Evolutionary conservation across 176 grass and related monocot species (phyloP).

Genomic region (Aegilops tauschii): DNA sequence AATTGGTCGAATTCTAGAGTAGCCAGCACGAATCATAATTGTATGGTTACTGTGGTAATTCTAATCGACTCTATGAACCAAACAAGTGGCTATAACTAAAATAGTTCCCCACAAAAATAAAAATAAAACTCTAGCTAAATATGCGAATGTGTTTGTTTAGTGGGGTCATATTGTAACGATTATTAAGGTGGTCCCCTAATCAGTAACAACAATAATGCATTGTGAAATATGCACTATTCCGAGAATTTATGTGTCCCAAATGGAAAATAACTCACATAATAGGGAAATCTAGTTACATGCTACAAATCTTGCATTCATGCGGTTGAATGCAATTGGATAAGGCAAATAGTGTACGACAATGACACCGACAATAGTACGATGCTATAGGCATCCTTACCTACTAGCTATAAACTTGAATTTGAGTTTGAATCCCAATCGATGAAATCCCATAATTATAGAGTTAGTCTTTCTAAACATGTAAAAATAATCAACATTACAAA

Average conservation of each 20-base stretch:
- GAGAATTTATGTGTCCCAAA: not conserved
- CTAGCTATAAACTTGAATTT: not conserved
- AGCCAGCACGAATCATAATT: not conserved
- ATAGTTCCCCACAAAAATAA: too few species aligned
- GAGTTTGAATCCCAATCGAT: not conserved
- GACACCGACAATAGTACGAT: not conserved
- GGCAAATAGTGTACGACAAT: not conserved
- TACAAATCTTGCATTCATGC: not conserved
- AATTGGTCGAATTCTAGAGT: not conserved
- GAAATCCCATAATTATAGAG: not conserved
- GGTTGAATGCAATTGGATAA: not conserved
- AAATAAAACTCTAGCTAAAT: not conserved
- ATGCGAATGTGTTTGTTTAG: not conserved
- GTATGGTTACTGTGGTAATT: not conserved
- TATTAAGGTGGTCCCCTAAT: not conserved
- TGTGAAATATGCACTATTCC: not conserved
- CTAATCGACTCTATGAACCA: not conserved
- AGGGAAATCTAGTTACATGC: not conserved
- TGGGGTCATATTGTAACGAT: not conserved
- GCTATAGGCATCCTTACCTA: not conserved
- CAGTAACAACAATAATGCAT: not conserved
- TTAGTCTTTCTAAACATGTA: not conserved
- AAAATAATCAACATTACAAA: not conserved
- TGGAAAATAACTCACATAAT: not conserved
- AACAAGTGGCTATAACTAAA: too few species aligned